Percentiles rank a stretch among this genome's conserved stretches.
Evolutionary conservation across 345 rosid genomes (phyloP).

Genomic region (Tarenaya hassleriana): DNA sequence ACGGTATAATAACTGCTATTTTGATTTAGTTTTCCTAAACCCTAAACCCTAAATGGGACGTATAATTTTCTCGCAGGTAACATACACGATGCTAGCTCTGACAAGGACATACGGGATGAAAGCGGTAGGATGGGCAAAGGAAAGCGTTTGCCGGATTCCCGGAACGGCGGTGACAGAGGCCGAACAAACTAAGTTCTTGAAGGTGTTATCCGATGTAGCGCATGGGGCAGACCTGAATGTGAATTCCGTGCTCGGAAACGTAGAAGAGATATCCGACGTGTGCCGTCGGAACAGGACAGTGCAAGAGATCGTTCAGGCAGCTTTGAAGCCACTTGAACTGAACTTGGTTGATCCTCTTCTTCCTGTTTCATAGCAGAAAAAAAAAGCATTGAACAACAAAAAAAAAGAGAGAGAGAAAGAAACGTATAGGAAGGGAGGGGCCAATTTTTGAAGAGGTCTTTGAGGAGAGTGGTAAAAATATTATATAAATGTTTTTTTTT

Average conservation of each 20-base stretch:
- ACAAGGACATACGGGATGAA: conserved; percentile 54
- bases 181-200: conserved; percentile 61
- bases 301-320: conserved; percentile 68
- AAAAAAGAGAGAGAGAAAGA: no score
- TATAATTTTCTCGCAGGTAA: conserved; percentile 44
- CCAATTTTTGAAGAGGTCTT: no score
- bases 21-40: no score
- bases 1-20: no score
- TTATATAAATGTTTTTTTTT: no score
- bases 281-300: conserved; percentile 70
- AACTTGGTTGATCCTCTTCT: conserved; percentile 30
- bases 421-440: no score
- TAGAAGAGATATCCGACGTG: conserved; percentile 78
- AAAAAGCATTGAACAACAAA: no score
- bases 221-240: conserved; percentile 66
- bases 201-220: conserved; percentile 67
- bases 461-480: no score
- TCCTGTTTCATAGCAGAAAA: no score
- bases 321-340: conserved; percentile 60
- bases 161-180: conserved; percentile 63
- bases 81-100: conserved; percentile 66
- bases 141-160: conserved; percentile 64
- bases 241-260: conserved; percentile 49
- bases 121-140: conserved; percentile 80
- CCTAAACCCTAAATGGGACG: no score